A percentile compares a stretch with the other conserved stretches of the same genome.
phyloP scores from a whole-genome alignment of 495 filamentous ascomycete species.

The Cetradonia linearis region DNA sequence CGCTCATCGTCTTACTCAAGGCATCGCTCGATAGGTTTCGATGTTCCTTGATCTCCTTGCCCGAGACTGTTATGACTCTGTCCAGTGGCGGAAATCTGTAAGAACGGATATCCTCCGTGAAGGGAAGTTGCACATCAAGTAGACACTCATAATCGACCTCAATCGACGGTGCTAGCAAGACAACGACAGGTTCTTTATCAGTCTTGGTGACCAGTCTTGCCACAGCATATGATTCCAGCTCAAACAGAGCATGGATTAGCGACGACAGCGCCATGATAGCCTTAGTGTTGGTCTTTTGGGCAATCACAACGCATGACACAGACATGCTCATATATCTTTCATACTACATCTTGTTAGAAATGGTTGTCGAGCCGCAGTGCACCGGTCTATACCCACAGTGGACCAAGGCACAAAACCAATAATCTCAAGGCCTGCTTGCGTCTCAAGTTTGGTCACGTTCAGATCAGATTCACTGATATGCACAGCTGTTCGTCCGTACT shows the following conservation, averaged over 20 bases:
- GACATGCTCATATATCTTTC: slow-evolving; percentile 80
- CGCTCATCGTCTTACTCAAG: slow-evolving; percentile 68
- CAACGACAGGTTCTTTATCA: slow-evolving; percentile 58
- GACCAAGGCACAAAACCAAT: slow-evolving; percentile 74
- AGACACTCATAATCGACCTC: slow-evolving; percentile 79
- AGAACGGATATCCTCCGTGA: slow-evolving; percentile 78
- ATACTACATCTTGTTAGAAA: slow-evolving; percentile 43
- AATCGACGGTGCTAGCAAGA: slow-evolving; percentile 75
- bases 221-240: slow-evolving; percentile 77
- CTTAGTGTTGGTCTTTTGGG: slow-evolving; percentile 61
- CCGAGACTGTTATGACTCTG: slow-evolving; percentile 77
- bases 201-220: slow-evolving; percentile 79
- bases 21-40: slow-evolving; percentile 73
- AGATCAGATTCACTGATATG: slow-evolving; percentile 76
- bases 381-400: slow-evolving; percentile 44
- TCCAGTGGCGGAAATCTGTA: slow-evolving; percentile 90
- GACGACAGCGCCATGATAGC: slow-evolving; percentile 78
- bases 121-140: slow-evolving; percentile 87
- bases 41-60: slow-evolving; percentile 73
- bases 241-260: slow-evolving; percentile 76
- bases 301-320: slow-evolving; percentile 60
- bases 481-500: slow-evolving; percentile 86
- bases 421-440: slow-evolving; percentile 60
- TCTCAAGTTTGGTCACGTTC: slow-evolving; percentile 72
- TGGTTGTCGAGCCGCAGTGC: slow-evolving; percentile 15